These are phyloP conservation scores for Eutrema salsugineum DNA, from an alignment of 441 rosid species.

Conservation along the genomic window DNA sequence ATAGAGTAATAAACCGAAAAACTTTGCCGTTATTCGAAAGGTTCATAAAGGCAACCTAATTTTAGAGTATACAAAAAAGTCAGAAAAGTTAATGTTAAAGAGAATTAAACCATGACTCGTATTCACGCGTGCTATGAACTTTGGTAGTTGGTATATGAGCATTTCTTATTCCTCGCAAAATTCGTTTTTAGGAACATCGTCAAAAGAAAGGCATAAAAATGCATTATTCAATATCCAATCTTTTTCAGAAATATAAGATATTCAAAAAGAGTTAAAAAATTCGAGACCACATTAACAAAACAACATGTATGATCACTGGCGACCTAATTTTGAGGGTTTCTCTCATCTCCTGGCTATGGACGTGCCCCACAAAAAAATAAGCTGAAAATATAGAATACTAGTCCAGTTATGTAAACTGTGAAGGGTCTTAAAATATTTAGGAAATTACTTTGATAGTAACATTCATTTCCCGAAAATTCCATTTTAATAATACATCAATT, in stretches of 20 bases:
- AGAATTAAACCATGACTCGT: neutral
- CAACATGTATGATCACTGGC: neutral
- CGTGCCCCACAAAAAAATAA: too few relatives aligned
- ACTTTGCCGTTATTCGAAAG: neutral
- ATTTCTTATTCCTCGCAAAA: neutral
- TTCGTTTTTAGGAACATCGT: neutral
- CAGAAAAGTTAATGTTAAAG: neutral
- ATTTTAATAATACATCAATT: neutral
- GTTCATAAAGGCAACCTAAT: neutral
- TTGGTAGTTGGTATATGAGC: neutral
- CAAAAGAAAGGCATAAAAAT: neutral
- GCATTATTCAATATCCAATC: neutral
- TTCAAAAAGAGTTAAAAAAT: neutral
- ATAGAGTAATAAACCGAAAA: too few relatives aligned
- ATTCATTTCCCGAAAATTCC: neutral
- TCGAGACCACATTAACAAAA: neutral
- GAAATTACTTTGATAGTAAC: neutral
- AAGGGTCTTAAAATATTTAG: neutral
- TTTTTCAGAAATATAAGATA: neutral
- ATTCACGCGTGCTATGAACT: constrained; percentile 15
- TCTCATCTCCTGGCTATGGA: neutral
- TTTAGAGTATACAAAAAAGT: neutral
- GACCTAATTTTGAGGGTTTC: neutral
- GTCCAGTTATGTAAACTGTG: too few relatives aligned
- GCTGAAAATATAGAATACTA: too few relatives aligned